These are phyloP conservation scores for Arabidopsis thaliana DNA, from an alignment of 345 rosid species.

Conservation along the genomic window DNA sequence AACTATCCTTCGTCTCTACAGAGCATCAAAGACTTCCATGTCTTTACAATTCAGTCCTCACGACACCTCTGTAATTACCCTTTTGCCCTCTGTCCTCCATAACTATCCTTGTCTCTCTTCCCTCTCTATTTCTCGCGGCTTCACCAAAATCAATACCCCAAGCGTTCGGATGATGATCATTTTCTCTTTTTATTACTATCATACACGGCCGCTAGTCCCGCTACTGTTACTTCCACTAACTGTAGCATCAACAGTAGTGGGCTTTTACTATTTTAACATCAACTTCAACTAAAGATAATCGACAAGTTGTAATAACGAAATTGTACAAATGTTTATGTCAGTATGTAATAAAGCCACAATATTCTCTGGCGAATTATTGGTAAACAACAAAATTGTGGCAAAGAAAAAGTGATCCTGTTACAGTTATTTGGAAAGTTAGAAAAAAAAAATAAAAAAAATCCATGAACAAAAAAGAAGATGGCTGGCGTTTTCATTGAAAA, in stretches of 20 bases:
- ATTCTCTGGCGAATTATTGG: neutral
- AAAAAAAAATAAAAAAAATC: too few relatives aligned
- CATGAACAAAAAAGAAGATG: too few relatives aligned
- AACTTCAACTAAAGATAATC: neutral
- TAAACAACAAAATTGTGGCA: neutral
- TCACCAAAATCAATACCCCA: neutral
- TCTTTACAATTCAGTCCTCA: slow-evolving; percentile 58
- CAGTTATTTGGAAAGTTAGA: neutral
- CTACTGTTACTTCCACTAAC: neutral
- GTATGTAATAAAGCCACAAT: neutral
- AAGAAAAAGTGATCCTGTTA: neutral
- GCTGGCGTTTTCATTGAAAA: too few relatives aligned
- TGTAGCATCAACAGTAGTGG: too few relatives aligned
- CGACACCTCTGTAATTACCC: slow-evolving; percentile 42
- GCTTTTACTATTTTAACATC: too few relatives aligned
- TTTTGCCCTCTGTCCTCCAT: slow-evolving; percentile 59
- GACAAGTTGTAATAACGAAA: neutral
- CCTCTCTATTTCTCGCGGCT: slow-evolving; percentile 47
- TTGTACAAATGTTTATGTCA: neutral
- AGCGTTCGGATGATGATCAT: neutral
- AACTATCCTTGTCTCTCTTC: slow-evolving; percentile 67
- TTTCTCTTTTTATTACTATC: too few relatives aligned
- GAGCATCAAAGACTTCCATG: slow-evolving; percentile 68
- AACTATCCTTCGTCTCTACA: slow-evolving; percentile 59
- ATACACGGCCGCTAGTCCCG: too few relatives aligned